phyloP scores from a whole-genome alignment of 208 protist species.

The Trypanosoma melophagium region DNA sequence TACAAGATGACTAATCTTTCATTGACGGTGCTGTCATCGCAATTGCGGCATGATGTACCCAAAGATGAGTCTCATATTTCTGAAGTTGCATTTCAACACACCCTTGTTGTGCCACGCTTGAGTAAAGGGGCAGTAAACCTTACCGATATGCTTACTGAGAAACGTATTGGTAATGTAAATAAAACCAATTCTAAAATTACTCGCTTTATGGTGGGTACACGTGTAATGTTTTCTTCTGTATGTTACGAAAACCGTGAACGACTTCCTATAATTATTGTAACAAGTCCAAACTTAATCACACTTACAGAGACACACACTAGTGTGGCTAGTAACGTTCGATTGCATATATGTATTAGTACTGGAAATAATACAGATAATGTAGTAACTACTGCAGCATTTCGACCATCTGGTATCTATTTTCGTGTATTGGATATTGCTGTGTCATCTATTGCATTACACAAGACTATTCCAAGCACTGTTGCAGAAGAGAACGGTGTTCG shows the following conservation, averaged over 20 bases:
- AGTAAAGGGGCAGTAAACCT: constrained; percentile 56
- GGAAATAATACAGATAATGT: constrained; percentile 1
- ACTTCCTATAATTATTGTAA: constrained; percentile 43
- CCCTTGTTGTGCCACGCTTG: constrained; percentile 51
- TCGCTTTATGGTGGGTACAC: constrained; percentile 33
- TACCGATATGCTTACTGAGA: constrained; percentile 16
- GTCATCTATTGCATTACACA: constrained; percentile 43
- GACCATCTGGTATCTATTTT: constrained; percentile 50
- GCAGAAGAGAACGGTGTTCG: constrained; percentile 37
- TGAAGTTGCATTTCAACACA: constrained; percentile 44
- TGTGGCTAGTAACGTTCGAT: constrained; percentile 25
- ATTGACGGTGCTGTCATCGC: constrained; percentile 43
- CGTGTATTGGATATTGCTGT: constrained; percentile 53
- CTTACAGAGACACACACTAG: constrained; percentile 47
- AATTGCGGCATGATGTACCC: constrained; percentile 38
- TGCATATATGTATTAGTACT: constrained; percentile 38
- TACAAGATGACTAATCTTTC: constrained; percentile 40
- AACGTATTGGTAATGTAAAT: neutral
- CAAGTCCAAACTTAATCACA: constrained; percentile 33
- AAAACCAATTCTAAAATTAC: neutral
- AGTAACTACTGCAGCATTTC: constrained; percentile 23
- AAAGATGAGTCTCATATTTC: constrained; percentile 39
- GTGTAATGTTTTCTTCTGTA: constrained; percentile 48
- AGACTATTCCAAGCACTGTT: constrained; percentile 27
- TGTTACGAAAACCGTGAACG: constrained; percentile 50